Base-by-base conservation (phyloP, 139 green algal genomes). In the Chlamydomonas sp. region DNA sequence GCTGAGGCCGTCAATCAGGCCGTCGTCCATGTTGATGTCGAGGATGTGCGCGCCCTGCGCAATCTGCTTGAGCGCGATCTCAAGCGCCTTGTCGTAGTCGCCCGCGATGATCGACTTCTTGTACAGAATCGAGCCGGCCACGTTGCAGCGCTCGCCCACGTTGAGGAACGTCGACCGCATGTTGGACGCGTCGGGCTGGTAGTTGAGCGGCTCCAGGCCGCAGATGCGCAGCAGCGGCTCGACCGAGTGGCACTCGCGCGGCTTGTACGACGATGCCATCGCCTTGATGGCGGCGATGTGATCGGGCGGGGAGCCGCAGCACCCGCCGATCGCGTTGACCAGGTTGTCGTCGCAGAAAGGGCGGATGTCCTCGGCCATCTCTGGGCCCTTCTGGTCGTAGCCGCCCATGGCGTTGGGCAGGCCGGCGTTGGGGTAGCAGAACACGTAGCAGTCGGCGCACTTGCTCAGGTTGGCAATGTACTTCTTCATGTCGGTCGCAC, bases 11-110 rank as follows among this genome's bases (percentile, higher is more conserved):
- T 98, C 94, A 58, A 98, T 96, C 73, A 98, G 79, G 5, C 94
- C 93, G 58, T 98, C 94, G 68, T 98, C 94, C 89, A 98, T 96
- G 83, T 98, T 98, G 85, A 98, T 96, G 84, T 98, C 94, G 73
- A 98, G 88, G 62, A 98, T 78, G 65, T 98, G 69, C 0, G 93
- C 92, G 5, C 89, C 89, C 69, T 91, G 79, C 74, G 88, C 72
- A 3, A 77, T 57, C 67, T 65, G 92, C 78, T 93, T 90, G 30
- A 93, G 72, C 1, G 90, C 92, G 60, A 98, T 97, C 63, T 69
- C 68, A 26, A 91, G 69, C 1, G 93, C 94, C 80, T 95, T 97
- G 69, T 98, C 94, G 50, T 90, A 98, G 78, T 98, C 85, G 50
- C 88, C 89, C 50, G 94, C 85, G 62, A 98, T 83, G 67, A 98